Evolutionary conservation across 2,329 filamentous ascomycete species (phyloP).

Genomic region (Aspergillus calidoustus): DNA sequence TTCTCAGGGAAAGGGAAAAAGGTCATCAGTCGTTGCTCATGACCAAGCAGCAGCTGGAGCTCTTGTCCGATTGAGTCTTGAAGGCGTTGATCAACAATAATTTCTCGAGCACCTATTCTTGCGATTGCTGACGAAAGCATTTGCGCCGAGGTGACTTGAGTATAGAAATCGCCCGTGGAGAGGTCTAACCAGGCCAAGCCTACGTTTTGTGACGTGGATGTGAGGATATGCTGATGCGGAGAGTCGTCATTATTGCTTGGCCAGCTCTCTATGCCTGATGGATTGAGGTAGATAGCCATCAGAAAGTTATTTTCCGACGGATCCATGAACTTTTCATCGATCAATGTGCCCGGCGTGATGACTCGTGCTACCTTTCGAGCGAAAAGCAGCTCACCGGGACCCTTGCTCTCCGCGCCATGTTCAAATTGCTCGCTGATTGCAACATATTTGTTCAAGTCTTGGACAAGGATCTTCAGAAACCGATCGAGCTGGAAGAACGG

Average conservation of each 20-base stretch:
- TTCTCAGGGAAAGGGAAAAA: slow-evolving; percentile 61
- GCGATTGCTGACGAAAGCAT: slow-evolving; percentile 80
- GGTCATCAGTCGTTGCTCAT: slow-evolving; percentile 76
- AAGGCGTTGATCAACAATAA: slow-evolving; percentile 73
- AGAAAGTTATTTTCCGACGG: slow-evolving; percentile 93
- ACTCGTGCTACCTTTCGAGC: slow-evolving; percentile 84
- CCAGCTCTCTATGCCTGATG: slow-evolving; percentile 24
- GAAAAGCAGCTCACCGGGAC: slow-evolving; percentile 78
- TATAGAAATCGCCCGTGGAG: slow-evolving; percentile 93
- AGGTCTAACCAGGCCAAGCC: slow-evolving; percentile 94
- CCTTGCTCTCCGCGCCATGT: slow-evolving; percentile 69
- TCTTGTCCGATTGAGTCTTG: slow-evolving; percentile 63
- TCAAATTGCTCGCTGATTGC: slow-evolving; percentile 93
- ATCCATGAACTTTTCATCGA: slow-evolving; percentile 97
- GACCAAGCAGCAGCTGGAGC: slow-evolving; percentile 70
- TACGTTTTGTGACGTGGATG: slow-evolving; percentile 53
- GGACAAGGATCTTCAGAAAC: slow-evolving; percentile 89
- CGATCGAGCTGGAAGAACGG: slow-evolving; percentile 91
- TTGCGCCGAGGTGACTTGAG: slow-evolving; percentile 72
- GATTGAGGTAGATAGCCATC: slow-evolving; percentile 72
- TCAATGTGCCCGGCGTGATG: slow-evolving; percentile 91
- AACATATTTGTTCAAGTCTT: slow-evolving; percentile 88
- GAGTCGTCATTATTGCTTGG: slow-evolving; percentile 29
- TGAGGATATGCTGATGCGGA: slow-evolving; percentile 34
- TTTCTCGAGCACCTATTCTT: slow-evolving; percentile 80